Evolutionary conservation across 75 land plant genomes (phyloP), one percentile per base, ranked within the genome.

Genomic region (Sequoia sempervirens): DNA sequence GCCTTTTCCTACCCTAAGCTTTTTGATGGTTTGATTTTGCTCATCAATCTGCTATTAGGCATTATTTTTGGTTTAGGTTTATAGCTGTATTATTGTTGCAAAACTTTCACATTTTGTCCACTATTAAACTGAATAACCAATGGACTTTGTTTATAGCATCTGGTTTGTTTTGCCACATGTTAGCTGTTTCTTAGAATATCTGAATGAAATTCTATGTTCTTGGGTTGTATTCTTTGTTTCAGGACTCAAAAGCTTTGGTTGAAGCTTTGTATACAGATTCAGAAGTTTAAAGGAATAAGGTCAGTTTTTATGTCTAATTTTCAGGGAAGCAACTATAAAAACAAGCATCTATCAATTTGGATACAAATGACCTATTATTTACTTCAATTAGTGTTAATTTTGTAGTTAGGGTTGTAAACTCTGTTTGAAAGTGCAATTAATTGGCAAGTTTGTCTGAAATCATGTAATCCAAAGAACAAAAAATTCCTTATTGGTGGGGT

Each of bases 211-310:
- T 56, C 6, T 61, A 26, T 23, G 66, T 20, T 23, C 1, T 23
- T 61, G 64, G 20, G 23, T 58, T 58, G 64, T 58, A 58, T 20
- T 23, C 9, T 61, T 61, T 61, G 66, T 61, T 61, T 88, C 90
- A 94, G 94, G 90, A 95, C 72, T 81, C 90, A 84, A 85, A 75
- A 58, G 88, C 92, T 28, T 80, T 95, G 85, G 80, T 89, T 47
- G 92, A 89, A 84, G 89, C 94, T 56, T 88, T 95, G 43, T 90
- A 92, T 28, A 91, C 93, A 41, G 87, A 90, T 84, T 92, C 94
- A 3, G 97, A 91, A 83, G 92, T 34, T 82, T 84, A 92, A 53
- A 92, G 86, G 76, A 95, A 95, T 84, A 94, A 92, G 82, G 94
- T 91, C 82, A 66, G 85, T 41, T 54, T 68, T 52, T 5, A 61